Base-by-base conservation (phyloP, 208 protist species). In the Leptomonas pyrrhocoris region DNA sequence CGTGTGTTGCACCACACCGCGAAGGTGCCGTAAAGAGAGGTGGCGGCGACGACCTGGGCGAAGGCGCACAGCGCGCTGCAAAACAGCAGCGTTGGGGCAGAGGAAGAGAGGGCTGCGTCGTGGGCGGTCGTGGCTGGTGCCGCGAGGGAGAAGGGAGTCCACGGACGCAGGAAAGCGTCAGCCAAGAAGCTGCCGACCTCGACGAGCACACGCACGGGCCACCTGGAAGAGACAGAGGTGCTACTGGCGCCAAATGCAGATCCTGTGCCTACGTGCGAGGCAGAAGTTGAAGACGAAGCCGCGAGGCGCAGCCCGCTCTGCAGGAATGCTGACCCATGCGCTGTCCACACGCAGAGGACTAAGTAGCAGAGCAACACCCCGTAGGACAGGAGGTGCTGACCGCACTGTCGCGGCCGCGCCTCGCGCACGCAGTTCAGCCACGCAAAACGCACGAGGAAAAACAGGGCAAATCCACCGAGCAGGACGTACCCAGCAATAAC, bases 21-120 rank as follows among this genome's bases (percentile, higher is more conserved):
- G 23, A 77, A 77, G 59, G 63, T 64, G 3, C 58, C 61, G 63
- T 73, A 81, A 23, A 80, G 28, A 31, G 48, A 62, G 30, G 69
- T 77, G 59, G 59, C 63, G n/a, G 64, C 46, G 36, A 59, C 60
- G 38, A 23, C 57, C 34, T 81, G 64, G 21, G 53, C 42, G 0
- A 53, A 30, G 23, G 68, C 64, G 7, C n/a, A 21, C 2, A 61
- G 23, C 0, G 23, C 2, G 48, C 30, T 57, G 23, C 15, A 67
- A 2, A 57, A 13, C 0, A 67, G 2, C 36, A 60, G 8, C 16
- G 12, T 36, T 2, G n/a, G 1, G 15, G 31, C 8, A 2, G 19
- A 38, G 3, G 36, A 19, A 12, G 42, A 55, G 19, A 45, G 31
- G 45, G 28, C 16, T 46, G 64, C 13, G 36, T 45, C 45, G 15